These are phyloP conservation scores for Raffaelea albimanens DNA, from an alignment of 2,329 filamentous ascomycete genomes.

Conservation along the genomic window DNA sequence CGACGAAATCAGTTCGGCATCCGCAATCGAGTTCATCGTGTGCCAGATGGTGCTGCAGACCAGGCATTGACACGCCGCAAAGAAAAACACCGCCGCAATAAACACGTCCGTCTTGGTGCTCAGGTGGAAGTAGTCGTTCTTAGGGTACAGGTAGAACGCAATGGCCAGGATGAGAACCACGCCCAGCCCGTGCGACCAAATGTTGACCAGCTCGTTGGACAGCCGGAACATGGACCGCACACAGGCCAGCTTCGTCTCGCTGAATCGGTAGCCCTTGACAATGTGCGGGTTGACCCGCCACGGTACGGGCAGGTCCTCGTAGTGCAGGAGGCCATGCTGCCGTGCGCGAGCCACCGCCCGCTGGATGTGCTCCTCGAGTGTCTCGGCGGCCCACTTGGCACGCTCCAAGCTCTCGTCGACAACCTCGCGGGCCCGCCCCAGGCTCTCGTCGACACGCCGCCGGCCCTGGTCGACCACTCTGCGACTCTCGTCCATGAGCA, in stretches of 20 bases:
- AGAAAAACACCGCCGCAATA: constrained; percentile 90
- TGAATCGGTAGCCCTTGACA: constrained; percentile 83
- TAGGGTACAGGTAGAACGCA: constrained; percentile 93
- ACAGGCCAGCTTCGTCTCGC: constrained; percentile 82
- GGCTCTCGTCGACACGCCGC: constrained; percentile 70
- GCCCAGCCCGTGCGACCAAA: constrained; percentile 91
- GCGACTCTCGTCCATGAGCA: constrained; percentile 67
- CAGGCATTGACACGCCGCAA: constrained; percentile 88
- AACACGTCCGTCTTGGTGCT: constrained; percentile 83
- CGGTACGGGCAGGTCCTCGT: constrained; percentile 81
- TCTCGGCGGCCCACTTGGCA: constrained; percentile 72
- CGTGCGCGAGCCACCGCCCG: constrained; percentile 65
- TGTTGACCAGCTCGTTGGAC: constrained; percentile 94
- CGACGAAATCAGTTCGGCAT: constrained; percentile 79
- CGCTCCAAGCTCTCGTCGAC: constrained; percentile 74
- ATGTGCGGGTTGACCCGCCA: constrained; percentile 97
- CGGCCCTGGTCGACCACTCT: constrained; percentile 72
- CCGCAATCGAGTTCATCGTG: constrained; percentile 95
- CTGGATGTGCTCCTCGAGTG: constrained; percentile 76
- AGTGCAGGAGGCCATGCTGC: constrained; percentile 74
- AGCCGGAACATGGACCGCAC: constrained; percentile 72
- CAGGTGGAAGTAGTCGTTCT: constrained; percentile 73
- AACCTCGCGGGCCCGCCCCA: constrained; percentile 69
- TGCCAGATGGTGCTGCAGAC: constrained; percentile 96
- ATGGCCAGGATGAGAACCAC: constrained; percentile 79